These are phyloP conservation scores for Coemansia sp. DNA, from an alignment of 192 early-diverging fungal species.

Conservation along the genomic window DNA sequence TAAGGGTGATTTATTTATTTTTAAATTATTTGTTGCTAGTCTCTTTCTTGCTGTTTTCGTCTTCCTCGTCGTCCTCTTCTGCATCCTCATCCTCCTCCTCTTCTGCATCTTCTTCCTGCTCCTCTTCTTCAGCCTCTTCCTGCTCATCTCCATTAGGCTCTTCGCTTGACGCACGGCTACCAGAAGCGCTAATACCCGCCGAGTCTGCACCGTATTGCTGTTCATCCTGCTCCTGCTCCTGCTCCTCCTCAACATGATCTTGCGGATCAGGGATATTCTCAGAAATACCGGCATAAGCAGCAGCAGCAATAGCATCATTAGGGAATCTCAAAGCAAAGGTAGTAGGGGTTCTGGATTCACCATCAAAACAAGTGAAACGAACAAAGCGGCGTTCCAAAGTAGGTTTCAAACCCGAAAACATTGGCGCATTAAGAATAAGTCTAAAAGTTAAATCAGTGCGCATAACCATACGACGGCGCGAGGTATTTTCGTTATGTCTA, in stretches of 20 bases:
- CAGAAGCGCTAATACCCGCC: neutral
- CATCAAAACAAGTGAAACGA: slow-evolving; percentile 29
- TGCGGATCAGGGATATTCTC: slow-evolving; percentile 6
- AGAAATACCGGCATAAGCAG: slow-evolving; percentile 9
- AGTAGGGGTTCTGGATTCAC: slow-evolving; percentile 11
- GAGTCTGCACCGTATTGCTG: too few relatives aligned
- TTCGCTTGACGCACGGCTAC: slow-evolving; percentile 1
- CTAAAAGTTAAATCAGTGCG: slow-evolving; percentile 42
- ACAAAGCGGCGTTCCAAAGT: slow-evolving; percentile 30
- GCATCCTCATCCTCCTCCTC: neutral
- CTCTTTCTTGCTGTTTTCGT: slow-evolving; percentile 10
- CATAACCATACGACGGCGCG: slow-evolving; percentile 41
- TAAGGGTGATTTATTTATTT: too few relatives aligned
- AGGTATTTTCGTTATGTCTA: slow-evolving; percentile 10
- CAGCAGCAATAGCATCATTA: slow-evolving; percentile 17
- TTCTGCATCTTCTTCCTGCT: neutral
- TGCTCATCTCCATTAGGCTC: neutral
- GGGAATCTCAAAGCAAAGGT: slow-evolving; percentile 36
- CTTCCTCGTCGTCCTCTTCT: slow-evolving; percentile 4
- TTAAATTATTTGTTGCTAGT: too few relatives aligned
- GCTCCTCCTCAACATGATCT: neutral
- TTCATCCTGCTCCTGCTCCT: neutral
- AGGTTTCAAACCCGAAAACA: slow-evolving; percentile 39
- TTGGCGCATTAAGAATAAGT: slow-evolving; percentile 42
- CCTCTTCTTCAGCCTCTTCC: neutral